Evolutionary conservation across 352 stramenopile species (phyloP), one percentile per base, ranked within the genome.

Genomic region (Globisporangium uncinulatum): DNA sequence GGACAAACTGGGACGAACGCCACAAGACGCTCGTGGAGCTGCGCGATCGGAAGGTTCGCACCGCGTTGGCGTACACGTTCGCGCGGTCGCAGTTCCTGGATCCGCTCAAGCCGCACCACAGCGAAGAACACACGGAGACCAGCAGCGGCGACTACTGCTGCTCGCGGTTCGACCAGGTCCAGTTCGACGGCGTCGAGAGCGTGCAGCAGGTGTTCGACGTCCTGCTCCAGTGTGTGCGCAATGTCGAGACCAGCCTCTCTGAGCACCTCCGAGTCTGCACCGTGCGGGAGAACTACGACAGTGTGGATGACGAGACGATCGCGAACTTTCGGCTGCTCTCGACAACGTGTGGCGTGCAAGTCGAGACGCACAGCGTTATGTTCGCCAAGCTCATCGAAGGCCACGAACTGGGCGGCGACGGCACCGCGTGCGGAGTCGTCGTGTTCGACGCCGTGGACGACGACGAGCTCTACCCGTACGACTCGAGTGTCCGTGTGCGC

Each of bases 401-500:
- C 34, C n/a, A 15, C 29, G 15, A 39, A 19, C 42, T 47, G n/a
- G 42, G 13, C 17, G 15, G 20, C 6, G 56, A 49, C 3, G 31
- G 24, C 4, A 29, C 14, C 1, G 11, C 48, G 19, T 52, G 50
- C 32, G 75, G 60, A 1, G 59, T 83, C 37, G 55, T 79, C 4
- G 59, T 67, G n/a, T 50, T 69, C 11, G 67, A 82, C 51, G 63
- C 41, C 6, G 74, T 86, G 17, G 73, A 83, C 39, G 56, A 70
- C 7, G 73, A 86, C 62, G 73, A 75, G 20, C 45, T 83, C 41
- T 73, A 82, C 37, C 76, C 73, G 32, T 86, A 86, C 51, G 50
- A 20, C 8, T 62, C 65, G 10, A 36, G 31, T 13, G 58, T 62
- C 17, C 54, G 68, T 4, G 54, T 76, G 1, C 66, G 63, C 2